Evolutionary conservation across 2,329 filamentous ascomycete genomes (phyloP), one percentile per base, ranked within the genome.

Genomic region (Apiospora saccharicola): DNA sequence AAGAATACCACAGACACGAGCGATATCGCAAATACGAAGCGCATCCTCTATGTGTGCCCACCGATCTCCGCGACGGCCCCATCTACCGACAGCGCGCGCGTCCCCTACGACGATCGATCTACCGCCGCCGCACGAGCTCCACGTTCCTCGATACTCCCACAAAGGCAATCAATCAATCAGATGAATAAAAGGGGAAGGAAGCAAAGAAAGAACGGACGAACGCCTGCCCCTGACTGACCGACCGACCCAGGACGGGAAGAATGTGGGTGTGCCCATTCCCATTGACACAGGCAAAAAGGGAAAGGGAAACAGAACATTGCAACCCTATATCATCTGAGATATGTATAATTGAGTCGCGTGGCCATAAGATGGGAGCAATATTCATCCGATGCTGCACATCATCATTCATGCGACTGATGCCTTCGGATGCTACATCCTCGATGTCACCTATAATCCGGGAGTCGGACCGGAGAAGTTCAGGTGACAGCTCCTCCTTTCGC

Each of bases 31-130:
- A 61, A 6, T 14, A 64, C 12, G 57, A n/a, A 34, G 41, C 57
- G 10, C 16, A 19, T 22, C 22, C 34, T 30, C 14, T 26, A 64
- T n/a, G n/a, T 7, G 22, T 19, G 22, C 34, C 37, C 30, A 37
- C 57, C 22, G 19, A 7, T 19, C 26, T 30, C 26, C 26, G 53
- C 53, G 12, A 8, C 37, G 37, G 37, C 37, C 19, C 30, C 30
- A 37, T 61, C 16, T 37, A 22, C 53, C 30, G 53, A 37, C 57
- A 13, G 57, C n/a, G 30, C n/a, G 57, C 57, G 26, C 26, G n/a
- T 22, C 19, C 57, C 53, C 57, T 64, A n/a, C 57, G 57, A 41
- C 57, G 57, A 64, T 64, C 57, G 34, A 41, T 64, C 57, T 64
- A n/a, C 34, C 19, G 57, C 34, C 19, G 57, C 34, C 19, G 22